Conservation (phyloP, 2,329 filamentous ascomycete species). For the Periconia digitata region DNA sequence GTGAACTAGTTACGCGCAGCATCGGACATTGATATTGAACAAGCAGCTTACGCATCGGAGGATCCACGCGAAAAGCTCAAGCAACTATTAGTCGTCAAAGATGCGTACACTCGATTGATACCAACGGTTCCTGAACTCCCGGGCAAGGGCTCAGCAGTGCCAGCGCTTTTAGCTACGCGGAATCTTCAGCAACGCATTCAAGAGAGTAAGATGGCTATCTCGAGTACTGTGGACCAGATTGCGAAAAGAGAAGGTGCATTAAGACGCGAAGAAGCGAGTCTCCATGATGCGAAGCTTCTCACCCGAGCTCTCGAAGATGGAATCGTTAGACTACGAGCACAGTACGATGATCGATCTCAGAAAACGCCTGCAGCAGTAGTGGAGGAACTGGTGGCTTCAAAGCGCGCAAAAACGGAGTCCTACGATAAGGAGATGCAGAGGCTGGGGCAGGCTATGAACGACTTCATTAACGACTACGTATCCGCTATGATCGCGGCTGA, state of each 20-base stretch:
- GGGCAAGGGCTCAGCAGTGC: constrained; percentile 66
- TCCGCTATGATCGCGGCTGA: constrained; percentile 79
- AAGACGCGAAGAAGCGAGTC: constrained; percentile 48
- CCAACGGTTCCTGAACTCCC: constrained; percentile 67
- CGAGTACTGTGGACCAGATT: constrained; percentile 45
- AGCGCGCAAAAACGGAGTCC: constrained; percentile 59
- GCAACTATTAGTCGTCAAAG: constrained; percentile 58
- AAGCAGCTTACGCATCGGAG: constrained; percentile 35
- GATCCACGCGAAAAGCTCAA: constrained; percentile 39
- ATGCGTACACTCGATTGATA: constrained; percentile 66
- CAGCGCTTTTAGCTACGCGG: constrained; percentile 70
- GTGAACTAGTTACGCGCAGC: constrained; percentile 48
- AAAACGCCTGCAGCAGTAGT: constrained; percentile 64
- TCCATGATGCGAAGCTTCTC: constrained; percentile 53
- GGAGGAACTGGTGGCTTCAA: constrained; percentile 62
- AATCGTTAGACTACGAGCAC: constrained; percentile 60
- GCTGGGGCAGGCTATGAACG: constrained; percentile 65
- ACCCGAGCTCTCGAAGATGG: constrained; percentile 55
- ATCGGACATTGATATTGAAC: constrained; percentile 19
- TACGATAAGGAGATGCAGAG: constrained; percentile 64
- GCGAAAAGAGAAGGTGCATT: constrained; percentile 42
- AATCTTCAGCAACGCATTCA: constrained; percentile 65
- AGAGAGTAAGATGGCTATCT: constrained; percentile 64
- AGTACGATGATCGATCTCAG: constrained; percentile 59
- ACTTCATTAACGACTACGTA: constrained; percentile 71